Evolutionary conservation across 164 flowering plant genomes (phyloP), one percentile per base, ranked within the genome.

Genomic region (Warburgia ugandensis): DNA sequence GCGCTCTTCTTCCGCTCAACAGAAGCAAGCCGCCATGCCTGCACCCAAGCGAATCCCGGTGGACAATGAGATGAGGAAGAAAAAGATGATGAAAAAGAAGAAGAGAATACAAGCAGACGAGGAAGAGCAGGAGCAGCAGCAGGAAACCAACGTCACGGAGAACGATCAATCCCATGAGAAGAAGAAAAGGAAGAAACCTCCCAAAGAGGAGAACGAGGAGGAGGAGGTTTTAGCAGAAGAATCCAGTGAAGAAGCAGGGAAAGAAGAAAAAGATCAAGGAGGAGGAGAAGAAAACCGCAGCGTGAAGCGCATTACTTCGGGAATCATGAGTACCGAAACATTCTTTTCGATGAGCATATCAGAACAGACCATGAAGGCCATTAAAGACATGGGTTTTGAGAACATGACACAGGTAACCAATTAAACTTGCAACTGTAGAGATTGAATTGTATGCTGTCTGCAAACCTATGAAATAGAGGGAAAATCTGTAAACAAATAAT

Each of bases 401-500:
- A 52, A 79, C 59, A 86, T 88, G 94, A 88, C 96, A 54, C 80
- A 86, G 96, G 98, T 91, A 54, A 30, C 13, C 10, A 37, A 5
- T 23, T 37, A 27, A 5, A 29, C 20, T 7, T 10, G 14, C 41
- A 37, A 4, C 17, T 21, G 12, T 17, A 20, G 1, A 22, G 14
- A 44, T 2, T 44, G 47, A 5, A 5, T 8, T 25, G 4, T 17
- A 20, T 11, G 28, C 3, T 20, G 28, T 20, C 21, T n/a, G 11
- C 3, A 13, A n/a, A 44, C n/a, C n/a, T n/a, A n/a, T n/a, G n/a
- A n/a, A n/a, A n/a, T n/a, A n/a, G n/a, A n/a, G n/a, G n/a, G n/a
- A n/a, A n/a, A n/a, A n/a, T n/a, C 11, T 20, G 21, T 25, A 44
- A 44, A n/a, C 23, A 25, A 20, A 44, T 5, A n/a, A 25, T 5